Percentiles rank a stretch among this genome's conserved stretches.
Conservation (phyloP, 805 yeast genomes). For the Candida sithepensis region DNA sequence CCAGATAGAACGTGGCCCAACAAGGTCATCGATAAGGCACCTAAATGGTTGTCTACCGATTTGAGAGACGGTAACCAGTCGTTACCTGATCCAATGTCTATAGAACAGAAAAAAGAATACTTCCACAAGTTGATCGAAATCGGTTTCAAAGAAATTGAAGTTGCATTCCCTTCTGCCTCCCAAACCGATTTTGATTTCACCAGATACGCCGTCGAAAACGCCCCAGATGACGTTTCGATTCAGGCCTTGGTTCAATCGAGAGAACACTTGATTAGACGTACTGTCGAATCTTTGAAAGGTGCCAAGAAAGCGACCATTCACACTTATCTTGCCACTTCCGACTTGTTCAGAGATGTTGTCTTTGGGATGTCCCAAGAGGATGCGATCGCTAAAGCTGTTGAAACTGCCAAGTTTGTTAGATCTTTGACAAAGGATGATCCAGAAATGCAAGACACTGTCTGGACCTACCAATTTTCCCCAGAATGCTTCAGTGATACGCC, state of each 20-base stretch:
- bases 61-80: constrained; percentile 81
- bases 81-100: constrained; percentile 78
- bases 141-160: constrained; percentile 81
- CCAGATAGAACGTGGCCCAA: constrained; percentile 72
- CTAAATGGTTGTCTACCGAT: constrained; percentile 79
- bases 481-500: constrained; percentile 77
- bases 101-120: constrained; percentile 69
- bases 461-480: constrained; percentile 76
- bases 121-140: constrained; percentile 68
- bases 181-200: constrained; percentile 83
- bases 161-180: constrained; percentile 76
- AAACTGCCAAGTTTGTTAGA: constrained; percentile 63
- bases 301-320: constrained; percentile 72
- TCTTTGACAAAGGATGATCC: constrained; percentile 76
- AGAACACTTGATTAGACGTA: constrained; percentile 68
- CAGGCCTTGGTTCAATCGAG: constrained; percentile 78
- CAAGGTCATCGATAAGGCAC: constrained; percentile 62
- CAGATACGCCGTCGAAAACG: constrained; percentile 71
- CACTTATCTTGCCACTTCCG: constrained; percentile 73
- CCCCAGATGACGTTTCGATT: constrained; percentile 70
- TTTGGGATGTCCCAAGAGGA: constrained; percentile 69
- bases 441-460: constrained; percentile 52
- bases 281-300: constrained; percentile 69
- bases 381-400: constrained; percentile 65
- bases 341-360: constrained; percentile 70